These are phyloP conservation scores for Dichotomopilus funicola DNA, from an alignment of 2,329 filamentous ascomycete species.

Conservation along the genomic window DNA sequence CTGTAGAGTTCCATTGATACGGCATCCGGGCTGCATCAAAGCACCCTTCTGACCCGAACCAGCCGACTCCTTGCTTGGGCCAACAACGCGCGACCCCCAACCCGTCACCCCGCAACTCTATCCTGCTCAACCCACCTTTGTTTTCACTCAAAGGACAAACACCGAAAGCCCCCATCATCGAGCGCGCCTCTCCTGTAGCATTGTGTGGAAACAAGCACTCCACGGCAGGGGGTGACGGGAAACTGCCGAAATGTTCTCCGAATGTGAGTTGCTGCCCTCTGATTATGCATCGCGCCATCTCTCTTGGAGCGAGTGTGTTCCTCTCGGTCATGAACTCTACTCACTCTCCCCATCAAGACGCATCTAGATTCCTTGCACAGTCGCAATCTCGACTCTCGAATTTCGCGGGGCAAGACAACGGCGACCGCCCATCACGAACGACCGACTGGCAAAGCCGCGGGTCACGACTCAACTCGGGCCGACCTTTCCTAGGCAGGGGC, in stretches of 20 bases:
- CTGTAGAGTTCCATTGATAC: too few relatives aligned
- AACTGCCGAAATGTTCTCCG: slow-evolving; percentile 64
- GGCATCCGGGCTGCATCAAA: too few relatives aligned
- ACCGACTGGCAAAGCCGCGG: slow-evolving; percentile 33
- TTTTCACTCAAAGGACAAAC: background rate
- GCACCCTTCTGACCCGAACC: too few relatives aligned
- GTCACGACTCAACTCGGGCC: slow-evolving; percentile 28
- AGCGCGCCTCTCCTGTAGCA: background rate
- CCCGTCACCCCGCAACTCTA: slow-evolving; percentile 3
- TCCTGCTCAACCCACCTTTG: background rate
- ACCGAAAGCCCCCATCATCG: background rate
- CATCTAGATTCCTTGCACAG: slow-evolving; percentile 91
- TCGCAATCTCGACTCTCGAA: slow-evolving; percentile 83
- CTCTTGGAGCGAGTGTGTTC: background rate
- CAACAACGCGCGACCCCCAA: background rate
- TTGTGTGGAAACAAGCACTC: slow-evolving; percentile 10
- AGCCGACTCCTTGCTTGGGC: background rate
- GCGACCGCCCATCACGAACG: slow-evolving; percentile 32
- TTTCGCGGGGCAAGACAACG: slow-evolving; percentile 56
- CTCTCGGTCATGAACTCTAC: background rate
- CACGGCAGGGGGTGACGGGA: slow-evolving; percentile 22
- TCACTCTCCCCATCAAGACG: slow-evolving; percentile 57
- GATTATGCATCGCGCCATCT: background rate
- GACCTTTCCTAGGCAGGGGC: slow-evolving; percentile 40
- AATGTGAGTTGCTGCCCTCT: slow-evolving; percentile 61